Evolutionary conservation across 306 rosid species (phyloP), one percentile per base, ranked within the genome.

Genomic region (Parietaria judaica): DNA sequence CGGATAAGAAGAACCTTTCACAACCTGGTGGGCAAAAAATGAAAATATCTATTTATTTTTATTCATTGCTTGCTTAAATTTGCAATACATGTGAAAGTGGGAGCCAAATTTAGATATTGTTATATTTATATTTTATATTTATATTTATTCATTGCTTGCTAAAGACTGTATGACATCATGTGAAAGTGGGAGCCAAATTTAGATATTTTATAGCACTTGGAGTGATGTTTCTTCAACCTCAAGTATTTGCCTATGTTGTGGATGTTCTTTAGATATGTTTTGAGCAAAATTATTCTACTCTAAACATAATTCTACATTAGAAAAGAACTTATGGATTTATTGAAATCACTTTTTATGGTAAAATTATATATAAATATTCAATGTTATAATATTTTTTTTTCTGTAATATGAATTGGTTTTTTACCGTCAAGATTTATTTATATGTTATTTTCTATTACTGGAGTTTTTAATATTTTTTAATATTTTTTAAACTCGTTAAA

Each of bases 1-100:
- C n/a, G 9, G 13, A 41, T 38, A 46, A 59, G 17, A 59, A 38
- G 50, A 59, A 59, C 50, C 45, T 36, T n/a, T 58, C 48, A 37
- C 41, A 15, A 41, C 50, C 53, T 38, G 15, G 64, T 59, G 51
- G 64, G 8, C 64, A 41, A 59, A 41, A 41, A 41, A 41, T 5
- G 9, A 41, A 41, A 41, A 8, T 8, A 41, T 41, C 9, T 11
- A 37, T 56, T 56, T 56, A 12, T 16, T 35, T 39, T 39, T 9
- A 4, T 49, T 51, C 15, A 13, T 14, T 13, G 23, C 15, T 51
- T 51, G 8, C 3, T 51, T 10, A 51, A 13, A 13, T 12, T 13
- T 51, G 34, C 7, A 51, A 6, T 5, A 41, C 23, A 49, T 13
- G 36, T 53, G 57, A 14, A 14, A 53, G 14, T 3, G 58, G 16